Conservation (phyloP, 164 flowering plant species). For the Pachysandra terminalis region DNA sequence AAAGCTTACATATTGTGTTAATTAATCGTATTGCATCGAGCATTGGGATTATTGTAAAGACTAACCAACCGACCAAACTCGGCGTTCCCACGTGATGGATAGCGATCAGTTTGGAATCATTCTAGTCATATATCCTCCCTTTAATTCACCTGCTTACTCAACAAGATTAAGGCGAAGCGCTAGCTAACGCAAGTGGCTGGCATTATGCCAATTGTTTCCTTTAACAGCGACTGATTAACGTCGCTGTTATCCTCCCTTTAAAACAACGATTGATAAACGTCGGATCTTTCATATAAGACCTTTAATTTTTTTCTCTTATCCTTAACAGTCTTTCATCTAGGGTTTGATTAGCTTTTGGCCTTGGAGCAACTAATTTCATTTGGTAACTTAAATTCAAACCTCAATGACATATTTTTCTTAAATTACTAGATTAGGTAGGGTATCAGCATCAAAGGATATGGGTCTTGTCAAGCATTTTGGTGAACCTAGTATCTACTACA, state of each 20-base stretch:
- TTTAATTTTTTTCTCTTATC: too few relatives aligned
- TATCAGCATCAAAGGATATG: background rate
- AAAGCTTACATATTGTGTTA: slow-evolving; percentile 23
- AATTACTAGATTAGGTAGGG: background rate
- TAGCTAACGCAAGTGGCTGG: slow-evolving; percentile 4
- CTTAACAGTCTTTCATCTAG: background rate
- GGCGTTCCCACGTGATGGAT: slow-evolving; percentile 56
- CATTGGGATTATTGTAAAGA: slow-evolving; percentile 26
- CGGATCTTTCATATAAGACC: background rate
- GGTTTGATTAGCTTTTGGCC: background rate
- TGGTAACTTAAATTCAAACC: background rate
- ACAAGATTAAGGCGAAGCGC: background rate
- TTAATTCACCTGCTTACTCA: slow-evolving; percentile 20
- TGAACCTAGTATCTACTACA: slow-evolving; percentile 12
- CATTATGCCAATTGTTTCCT: slow-evolving; percentile 30
- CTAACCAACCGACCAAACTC: slow-evolving; percentile 51
- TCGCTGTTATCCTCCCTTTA: too few relatives aligned
- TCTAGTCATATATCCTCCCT: slow-evolving; percentile 15
- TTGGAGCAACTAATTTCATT: background rate
- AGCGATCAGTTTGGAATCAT: slow-evolving; percentile 43
- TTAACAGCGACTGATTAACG: slow-evolving; percentile 14
- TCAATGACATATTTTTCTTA: background rate
- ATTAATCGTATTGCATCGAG: slow-evolving; percentile 32
- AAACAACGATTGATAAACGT: background rate
- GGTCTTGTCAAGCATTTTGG: background rate